phyloP scores from a whole-genome alignment of 2,329 filamentous ascomycete genomes.

The Neobulgaria alba region DNA sequence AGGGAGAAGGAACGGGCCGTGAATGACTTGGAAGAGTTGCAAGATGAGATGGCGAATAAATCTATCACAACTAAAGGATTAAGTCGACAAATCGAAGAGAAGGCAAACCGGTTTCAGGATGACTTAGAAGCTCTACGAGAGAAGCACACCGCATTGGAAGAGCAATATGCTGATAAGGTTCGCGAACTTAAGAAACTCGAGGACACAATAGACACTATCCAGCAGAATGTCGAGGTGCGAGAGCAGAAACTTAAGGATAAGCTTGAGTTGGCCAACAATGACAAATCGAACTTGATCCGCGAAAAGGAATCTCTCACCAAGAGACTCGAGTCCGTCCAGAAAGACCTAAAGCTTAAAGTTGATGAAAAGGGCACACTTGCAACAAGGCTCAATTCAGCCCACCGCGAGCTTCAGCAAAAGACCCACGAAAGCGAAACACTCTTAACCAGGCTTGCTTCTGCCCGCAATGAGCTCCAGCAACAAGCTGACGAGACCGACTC shows the following conservation, averaged over 20 bases:
- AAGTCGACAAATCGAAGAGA: constrained; percentile 68
- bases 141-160: constrained; percentile 34
- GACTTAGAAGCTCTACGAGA: constrained; percentile 49
- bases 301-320: constrained; percentile 31
- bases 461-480: constrained; percentile 41
- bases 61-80: constrained; percentile 68
- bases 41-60: constrained; percentile 72
- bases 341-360: constrained; percentile 48
- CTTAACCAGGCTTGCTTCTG: constrained; percentile 38
- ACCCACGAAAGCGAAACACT: constrained; percentile 33
- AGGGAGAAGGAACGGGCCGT: constrained; percentile 49
- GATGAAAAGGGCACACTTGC: constrained; percentile 65
- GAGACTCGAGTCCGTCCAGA: constrained; percentile 45
- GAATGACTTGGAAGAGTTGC: constrained; percentile 54
- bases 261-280: constrained; percentile 25
- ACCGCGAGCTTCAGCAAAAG: too few relatives aligned
- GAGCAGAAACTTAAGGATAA: constrained; percentile 32
- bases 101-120: constrained; percentile 54
- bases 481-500: background rate
- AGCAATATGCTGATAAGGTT: constrained; percentile 36
- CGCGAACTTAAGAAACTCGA: constrained; percentile 32
- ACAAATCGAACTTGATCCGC: constrained; percentile 25
- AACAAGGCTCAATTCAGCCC: too few relatives aligned
- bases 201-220: constrained; percentile 33
- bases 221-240: constrained; percentile 23